Percentiles rank a stretch among this genome's conserved stretches.
Evolutionary conservation across 2,329 filamentous ascomycete genomes (phyloP).

Genomic region (Aspergillus clavatus): DNA sequence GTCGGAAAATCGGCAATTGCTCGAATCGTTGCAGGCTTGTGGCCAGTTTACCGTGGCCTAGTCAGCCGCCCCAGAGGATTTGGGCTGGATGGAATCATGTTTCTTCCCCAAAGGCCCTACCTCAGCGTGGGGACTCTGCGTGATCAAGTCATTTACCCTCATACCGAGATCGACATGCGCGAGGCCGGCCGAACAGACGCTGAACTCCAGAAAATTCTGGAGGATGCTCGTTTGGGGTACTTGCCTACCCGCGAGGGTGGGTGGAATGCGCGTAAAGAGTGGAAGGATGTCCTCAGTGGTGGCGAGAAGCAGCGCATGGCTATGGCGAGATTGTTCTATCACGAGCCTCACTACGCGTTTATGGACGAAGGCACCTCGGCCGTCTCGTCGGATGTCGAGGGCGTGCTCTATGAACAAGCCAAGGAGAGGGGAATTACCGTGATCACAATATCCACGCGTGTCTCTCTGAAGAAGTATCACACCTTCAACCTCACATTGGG

Average conservation of each 20-base stretch:
- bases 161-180: constrained; percentile 91
- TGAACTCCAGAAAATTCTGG: constrained; percentile 71
- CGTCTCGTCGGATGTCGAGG: constrained; percentile 86
- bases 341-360: constrained; percentile 90
- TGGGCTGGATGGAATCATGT: constrained; percentile 94
- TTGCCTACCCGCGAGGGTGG: constrained; percentile 88
- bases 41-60: constrained; percentile 92
- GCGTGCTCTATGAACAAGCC: constrained; percentile 83
- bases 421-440: constrained; percentile 93
- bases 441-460: constrained; percentile 92
- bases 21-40: constrained; percentile 82
- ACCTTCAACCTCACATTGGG: constrained; percentile 84
- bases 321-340: constrained; percentile 84
- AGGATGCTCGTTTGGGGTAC: constrained; percentile 82
- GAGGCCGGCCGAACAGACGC: constrained; percentile 71
- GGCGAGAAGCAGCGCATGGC: constrained; percentile 96
- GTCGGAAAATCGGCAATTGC: constrained; percentile 88
- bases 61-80: constrained; percentile 77
- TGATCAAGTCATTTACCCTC: constrained; percentile 96
- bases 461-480: constrained; percentile 92
- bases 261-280: constrained; percentile 94
- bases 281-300: constrained; percentile 96
- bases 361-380: constrained; percentile 94
- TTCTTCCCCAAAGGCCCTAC: constrained; percentile 90
- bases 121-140: constrained; percentile 86